Conservation (phyloP, 2,329 filamentous ascomycete species). For the Cordyceps tenuipes region DNA sequence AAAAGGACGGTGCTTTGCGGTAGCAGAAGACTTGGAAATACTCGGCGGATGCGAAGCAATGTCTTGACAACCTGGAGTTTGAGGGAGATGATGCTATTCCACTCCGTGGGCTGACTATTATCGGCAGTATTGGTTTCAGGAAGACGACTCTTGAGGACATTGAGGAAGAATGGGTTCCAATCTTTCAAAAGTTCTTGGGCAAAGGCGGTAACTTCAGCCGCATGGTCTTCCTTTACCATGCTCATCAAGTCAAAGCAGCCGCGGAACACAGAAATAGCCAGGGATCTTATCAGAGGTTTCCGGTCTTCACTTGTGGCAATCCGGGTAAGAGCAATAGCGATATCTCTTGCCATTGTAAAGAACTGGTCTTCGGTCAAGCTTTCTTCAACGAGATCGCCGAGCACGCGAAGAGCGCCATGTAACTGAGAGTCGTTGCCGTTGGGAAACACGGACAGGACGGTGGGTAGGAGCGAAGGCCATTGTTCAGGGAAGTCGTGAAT, state of each 20-base stretch:
- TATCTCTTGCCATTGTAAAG: conserved; percentile 77
- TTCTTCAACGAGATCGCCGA: conserved; percentile 85
- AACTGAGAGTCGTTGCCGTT: conserved; percentile 70
- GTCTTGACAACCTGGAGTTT: conserved; percentile 95
- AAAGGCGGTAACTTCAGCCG: conserved; percentile 76
- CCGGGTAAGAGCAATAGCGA: conserved; percentile 75
- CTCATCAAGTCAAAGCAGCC: conserved; percentile 91
- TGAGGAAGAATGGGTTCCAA: conserved; percentile 87
- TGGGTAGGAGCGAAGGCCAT: conserved; percentile 84
- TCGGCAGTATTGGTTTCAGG: conserved; percentile 50
- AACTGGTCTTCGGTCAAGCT: conserved; percentile 92
- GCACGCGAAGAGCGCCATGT: conserved; percentile 81
- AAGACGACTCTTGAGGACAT: conserved; percentile 65
- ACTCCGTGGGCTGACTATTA: conserved; percentile 52
- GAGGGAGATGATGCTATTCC: conserved; percentile 75
- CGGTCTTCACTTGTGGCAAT: conserved; percentile 69
- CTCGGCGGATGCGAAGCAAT: conserved; percentile 75
- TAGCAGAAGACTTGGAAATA: conserved; percentile 75
- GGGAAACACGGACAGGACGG: conserved; percentile 68
- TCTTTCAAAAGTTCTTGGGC: conserved; percentile 74
- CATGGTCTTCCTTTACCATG: conserved; percentile 92
- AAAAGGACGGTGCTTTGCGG: conserved; percentile 79
- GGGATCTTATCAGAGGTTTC: conserved; percentile 67
- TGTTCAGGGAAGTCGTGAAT: conserved; percentile 87
- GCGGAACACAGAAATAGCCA: conserved; percentile 85